Percentiles rank a stretch among this genome's conserved stretches.
Evolutionary conservation across 208 protist species (phyloP).

Genomic region (Blechomonas ayalai): DNA sequence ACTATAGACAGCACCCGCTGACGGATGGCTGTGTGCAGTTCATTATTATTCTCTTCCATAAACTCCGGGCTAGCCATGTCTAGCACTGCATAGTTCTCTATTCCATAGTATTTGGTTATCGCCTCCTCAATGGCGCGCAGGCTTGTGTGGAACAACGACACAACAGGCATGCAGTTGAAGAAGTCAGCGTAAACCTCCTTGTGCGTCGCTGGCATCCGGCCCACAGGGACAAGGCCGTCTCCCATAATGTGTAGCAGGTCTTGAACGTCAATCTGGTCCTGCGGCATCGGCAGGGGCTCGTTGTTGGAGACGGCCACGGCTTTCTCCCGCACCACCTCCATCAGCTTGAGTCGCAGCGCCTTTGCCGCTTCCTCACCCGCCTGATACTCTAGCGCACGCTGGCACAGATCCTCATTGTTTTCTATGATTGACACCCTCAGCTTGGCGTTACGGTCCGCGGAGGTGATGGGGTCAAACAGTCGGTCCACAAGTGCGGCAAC

Average conservation of each 20-base stretch:
- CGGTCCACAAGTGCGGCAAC: conserved; percentile 7
- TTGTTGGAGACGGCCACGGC: conserved; percentile 19
- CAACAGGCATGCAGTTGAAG: conserved; percentile 63
- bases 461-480: conserved; percentile 27
- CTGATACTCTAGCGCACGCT: conserved; percentile 73
- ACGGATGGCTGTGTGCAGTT: conserved; percentile 41
- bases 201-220: conserved; percentile 80
- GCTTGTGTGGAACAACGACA: conserved; percentile 52
- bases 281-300: conserved; percentile 28
- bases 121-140: conserved; percentile 69
- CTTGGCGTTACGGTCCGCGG: conserved; percentile 4
- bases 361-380: conserved; percentile 90
- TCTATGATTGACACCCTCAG: conserved; percentile 20
- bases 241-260: conserved; percentile 75
- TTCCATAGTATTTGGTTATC: conserved; percentile 42
- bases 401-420: conserved; percentile 63
- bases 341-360: conserved; percentile 23
- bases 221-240: conserved; percentile 83
- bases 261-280: conserved; percentile 40
- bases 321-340: conserved; percentile 79
- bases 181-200: conserved; percentile 93
- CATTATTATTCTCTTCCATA: conserved; percentile 18
- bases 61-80: conserved; percentile 46
- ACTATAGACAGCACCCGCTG: conserved; percentile 45
- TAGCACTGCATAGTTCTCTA: conserved; percentile 25